Conservation (phyloP, 371 early-diverging fungal genomes). For the Syncephalastrum sp. region DNA sequence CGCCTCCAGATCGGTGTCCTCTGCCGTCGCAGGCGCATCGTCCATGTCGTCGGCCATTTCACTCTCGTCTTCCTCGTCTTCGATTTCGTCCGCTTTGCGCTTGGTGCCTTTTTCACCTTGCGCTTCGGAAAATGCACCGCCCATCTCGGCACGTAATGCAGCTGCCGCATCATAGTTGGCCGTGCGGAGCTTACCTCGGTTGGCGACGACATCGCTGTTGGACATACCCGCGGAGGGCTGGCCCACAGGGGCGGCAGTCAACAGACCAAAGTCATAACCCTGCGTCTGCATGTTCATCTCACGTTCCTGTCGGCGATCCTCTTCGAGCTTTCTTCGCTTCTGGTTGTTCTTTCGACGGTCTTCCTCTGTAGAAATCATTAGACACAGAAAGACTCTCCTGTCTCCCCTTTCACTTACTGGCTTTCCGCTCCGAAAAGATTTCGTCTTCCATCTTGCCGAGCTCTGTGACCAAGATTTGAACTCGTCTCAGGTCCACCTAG, state of each 20-base stretch:
- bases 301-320: constrained; percentile 29
- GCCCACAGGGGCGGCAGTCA: constrained; percentile 41
- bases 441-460: constrained; percentile 83
- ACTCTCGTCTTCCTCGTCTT: constrained; percentile 28
- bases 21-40: constrained; percentile 32
- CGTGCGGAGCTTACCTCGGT: constrained; percentile 34
- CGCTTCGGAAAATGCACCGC: constrained; percentile 7
- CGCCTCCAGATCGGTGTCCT: constrained; percentile 35
- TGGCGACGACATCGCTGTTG: constrained; percentile 39
- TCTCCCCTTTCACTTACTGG: constrained; percentile 44
- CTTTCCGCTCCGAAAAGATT: constrained; percentile 78
- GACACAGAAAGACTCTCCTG: background rate
- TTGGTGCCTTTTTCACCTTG: constrained; percentile 23
- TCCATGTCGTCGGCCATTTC: constrained; percentile 34
- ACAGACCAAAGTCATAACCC: constrained; percentile 33
- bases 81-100: constrained; percentile 36
- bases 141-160: constrained; percentile 34
- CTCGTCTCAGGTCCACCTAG: constrained; percentile 72
- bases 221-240: constrained; percentile 30
- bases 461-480: constrained; percentile 76
- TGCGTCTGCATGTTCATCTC: constrained; percentile 26
- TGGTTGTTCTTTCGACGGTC: constrained; percentile 38
- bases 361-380: constrained; percentile 24
- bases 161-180: constrained; percentile 58
- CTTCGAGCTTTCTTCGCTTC: constrained; percentile 45